phyloP scores from a whole-genome alignment of 306 rosid species.

The Castanospermum australe region DNA sequence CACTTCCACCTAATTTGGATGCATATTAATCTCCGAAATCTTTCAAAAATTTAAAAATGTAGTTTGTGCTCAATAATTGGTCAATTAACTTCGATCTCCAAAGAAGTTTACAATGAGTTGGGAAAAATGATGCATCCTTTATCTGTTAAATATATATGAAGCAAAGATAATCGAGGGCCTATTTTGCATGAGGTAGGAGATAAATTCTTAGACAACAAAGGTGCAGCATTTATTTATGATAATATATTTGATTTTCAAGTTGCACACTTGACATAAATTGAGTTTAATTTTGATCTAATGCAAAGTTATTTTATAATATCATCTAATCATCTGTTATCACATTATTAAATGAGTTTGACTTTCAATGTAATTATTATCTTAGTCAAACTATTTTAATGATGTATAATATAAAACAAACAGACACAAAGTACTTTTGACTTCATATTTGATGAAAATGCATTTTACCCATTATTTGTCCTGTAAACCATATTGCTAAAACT shows the following conservation, averaged over 20 bases:
- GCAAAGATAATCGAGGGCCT: background rate
- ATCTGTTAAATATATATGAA: background rate
- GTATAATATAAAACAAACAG: too few species aligned
- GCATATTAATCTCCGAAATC: background rate
- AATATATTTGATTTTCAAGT: background rate
- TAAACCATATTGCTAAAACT: background rate
- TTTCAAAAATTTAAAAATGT: too few species aligned
- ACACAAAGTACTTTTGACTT: background rate
- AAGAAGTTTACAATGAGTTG: background rate
- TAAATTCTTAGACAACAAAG: too few species aligned
- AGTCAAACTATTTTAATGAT: too few species aligned
- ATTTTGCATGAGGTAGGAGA: too few species aligned
- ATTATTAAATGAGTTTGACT: too few species aligned
- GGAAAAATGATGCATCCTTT: background rate
- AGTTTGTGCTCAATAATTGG: background rate
- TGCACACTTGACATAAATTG: background rate
- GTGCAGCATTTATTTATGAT: background rate
- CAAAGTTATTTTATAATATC: too few species aligned
- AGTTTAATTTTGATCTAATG: too few species aligned
- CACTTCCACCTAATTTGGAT: background rate
- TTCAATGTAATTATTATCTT: too few species aligned
- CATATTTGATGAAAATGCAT: background rate
- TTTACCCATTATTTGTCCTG: background rate
- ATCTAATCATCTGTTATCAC: too few species aligned
- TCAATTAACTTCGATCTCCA: background rate